Percentiles rank a stretch among this genome's conserved stretches.
These are phyloP conservation scores for Alternaria novae-zelandiae DNA, from an alignment of 2,329 filamentous ascomycete species.

Conservation along the genomic window DNA sequence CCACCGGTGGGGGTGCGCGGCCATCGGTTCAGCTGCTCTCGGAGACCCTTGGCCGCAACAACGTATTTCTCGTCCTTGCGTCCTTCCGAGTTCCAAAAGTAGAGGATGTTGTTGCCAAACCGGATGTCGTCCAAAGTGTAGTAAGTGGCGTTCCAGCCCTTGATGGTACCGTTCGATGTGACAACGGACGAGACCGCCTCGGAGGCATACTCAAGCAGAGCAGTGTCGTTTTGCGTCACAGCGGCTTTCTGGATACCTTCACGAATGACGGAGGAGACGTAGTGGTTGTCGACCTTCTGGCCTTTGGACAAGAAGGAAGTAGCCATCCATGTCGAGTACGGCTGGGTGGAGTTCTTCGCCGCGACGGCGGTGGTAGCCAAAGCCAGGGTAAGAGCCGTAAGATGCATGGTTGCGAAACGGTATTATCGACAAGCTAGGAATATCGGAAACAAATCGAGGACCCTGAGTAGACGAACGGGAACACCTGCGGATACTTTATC, in stretches of 20 bases:
- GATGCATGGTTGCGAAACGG: constrained; percentile 30
- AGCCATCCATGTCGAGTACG: constrained; percentile 53
- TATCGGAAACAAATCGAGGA: background rate
- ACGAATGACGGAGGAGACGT: constrained; percentile 57
- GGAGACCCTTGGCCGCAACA: constrained; percentile 55
- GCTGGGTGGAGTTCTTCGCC: constrained; percentile 28
- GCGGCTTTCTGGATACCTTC: constrained; percentile 57
- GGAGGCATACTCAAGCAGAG: constrained; percentile 54
- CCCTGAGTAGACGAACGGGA: background rate
- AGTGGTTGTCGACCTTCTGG: constrained; percentile 51
- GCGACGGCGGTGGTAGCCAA: constrained; percentile 31
- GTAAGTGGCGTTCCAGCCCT: constrained; percentile 54
- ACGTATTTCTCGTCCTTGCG: constrained; percentile 56
- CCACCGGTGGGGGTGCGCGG: constrained; percentile 60
- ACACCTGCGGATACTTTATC: background rate
- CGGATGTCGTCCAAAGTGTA: constrained; percentile 60
- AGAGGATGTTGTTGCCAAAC: constrained; percentile 60
- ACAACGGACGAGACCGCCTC: constrained; percentile 58
- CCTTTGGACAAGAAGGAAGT: constrained; percentile 55
- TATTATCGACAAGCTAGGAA: constrained; percentile 15
- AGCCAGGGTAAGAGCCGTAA: constrained; percentile 29
- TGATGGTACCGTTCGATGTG: constrained; percentile 55
- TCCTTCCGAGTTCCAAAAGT: constrained; percentile 55
- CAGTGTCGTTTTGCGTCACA: constrained; percentile 52
- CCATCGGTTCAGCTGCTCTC: constrained; percentile 56